Base-by-base conservation (phyloP, 2,329 filamentous ascomycete genomes). In the Pyricularia sp. region DNA sequence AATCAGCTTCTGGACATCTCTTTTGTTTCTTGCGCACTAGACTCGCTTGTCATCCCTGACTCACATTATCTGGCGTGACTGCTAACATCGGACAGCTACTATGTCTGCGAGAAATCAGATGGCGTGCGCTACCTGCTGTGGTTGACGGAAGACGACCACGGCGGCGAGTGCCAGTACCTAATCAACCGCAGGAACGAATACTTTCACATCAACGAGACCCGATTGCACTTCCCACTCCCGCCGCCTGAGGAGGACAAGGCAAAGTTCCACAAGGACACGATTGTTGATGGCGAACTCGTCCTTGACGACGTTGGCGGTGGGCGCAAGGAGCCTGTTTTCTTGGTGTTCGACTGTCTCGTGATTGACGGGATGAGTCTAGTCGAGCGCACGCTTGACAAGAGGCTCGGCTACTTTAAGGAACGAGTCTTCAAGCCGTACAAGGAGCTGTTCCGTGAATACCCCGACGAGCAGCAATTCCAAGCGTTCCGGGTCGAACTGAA, bases 131-230 rank as follows among this genome's bases (percentile, higher is more conserved):
- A 96, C 78, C 86, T 99, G n/a, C 87, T 99, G 72, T 98, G 96
- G 82, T 88, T 95, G 72, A 93, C 92, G 67, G 78, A 82, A 9
- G 90, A 90, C 76, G 85, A 88, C 61, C 77, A 81, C 6, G 82
- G 81, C 68, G 73, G 77, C 66, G 93, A 96, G 77, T 86, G 90
- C 28, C 92, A 95, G 76, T 97, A 97, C 81, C 85, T 99, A 69
- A 97, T 99, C 80, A 94, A 99, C 81, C 93, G 95, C 76, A 97
- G 94, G 81, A 98, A 99, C 81, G 93, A 98, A 78, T 99, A 95
- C 83, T 97, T 94, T 86, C 93, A 86, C 76, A 88, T 98, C 70
- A 86, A 87, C 33, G 84, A 86, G 71, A 82, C 82, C 68, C 85
- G 82, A 69, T 85, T 98, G 28, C 93, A 97, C 78, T 94, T 98